Evolutionary conservation across 805 yeast genomes (phyloP).

Genomic region (Metschnikowia sp.): DNA sequence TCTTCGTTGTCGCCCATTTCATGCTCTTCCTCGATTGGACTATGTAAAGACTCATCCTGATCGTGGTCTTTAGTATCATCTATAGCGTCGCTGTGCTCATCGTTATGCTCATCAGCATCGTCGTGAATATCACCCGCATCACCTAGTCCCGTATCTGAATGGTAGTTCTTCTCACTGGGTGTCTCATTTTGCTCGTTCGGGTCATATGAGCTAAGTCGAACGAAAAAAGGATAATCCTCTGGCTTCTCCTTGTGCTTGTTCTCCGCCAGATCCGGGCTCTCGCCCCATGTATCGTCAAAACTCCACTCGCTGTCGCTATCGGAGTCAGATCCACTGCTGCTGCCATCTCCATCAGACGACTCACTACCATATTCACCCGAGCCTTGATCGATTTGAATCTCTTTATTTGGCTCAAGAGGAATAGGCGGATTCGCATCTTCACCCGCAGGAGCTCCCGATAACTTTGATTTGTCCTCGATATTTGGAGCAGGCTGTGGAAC

Average conservation of each 20-base stretch:
- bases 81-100: not conserved
- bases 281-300: not conserved
- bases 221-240: constrained; percentile 3
- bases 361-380: too few species aligned
- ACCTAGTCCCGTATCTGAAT: too few species aligned
- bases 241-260: not conserved
- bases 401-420: not conserved
- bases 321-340: not conserved
- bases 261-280: not conserved
- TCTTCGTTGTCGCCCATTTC: too few species aligned
- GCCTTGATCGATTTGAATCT: not conserved
- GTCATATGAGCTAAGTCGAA: constrained; percentile 4
- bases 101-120: not conserved
- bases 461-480: too few species aligned
- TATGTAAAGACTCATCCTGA: not conserved
- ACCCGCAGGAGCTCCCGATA: too few species aligned
- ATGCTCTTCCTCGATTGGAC: not conserved
- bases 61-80: not conserved
- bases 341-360: not conserved
- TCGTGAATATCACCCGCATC: not conserved
- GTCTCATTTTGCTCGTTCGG: not conserved
- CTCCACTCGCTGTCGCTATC: not conserved
- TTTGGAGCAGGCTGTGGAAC: too few species aligned
- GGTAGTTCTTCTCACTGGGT: not conserved
- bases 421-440: too few species aligned